Evolutionary conservation across 78 protist species (phyloP).

Genomic region (Emiliania huxleyi): DNA sequence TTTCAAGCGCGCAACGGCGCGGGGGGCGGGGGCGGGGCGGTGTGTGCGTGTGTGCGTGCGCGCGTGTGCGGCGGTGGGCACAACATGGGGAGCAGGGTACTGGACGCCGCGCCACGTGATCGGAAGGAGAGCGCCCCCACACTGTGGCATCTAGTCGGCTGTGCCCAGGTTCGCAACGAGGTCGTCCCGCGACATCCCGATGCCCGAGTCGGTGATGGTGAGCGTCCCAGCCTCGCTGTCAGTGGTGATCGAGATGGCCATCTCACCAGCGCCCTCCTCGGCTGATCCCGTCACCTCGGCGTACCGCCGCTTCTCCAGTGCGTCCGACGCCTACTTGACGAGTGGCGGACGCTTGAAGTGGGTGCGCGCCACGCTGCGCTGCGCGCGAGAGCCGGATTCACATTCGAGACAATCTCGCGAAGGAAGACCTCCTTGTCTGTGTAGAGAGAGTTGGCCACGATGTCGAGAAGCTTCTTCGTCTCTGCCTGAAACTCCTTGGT

Average conservation of each 20-base stretch:
- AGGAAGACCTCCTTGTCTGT: conserved; percentile 91
- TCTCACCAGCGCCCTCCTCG: not conserved
- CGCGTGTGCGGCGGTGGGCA: conserved; percentile 57
- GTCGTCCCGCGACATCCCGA: conserved; percentile 95
- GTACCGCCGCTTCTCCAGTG: conserved; percentile 82
- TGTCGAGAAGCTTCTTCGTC: conserved; percentile 89
- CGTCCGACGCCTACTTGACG: conserved; percentile 95
- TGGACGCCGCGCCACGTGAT: too few relatives aligned
- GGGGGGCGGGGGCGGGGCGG: too few relatives aligned
- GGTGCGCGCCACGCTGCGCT: too few relatives aligned
- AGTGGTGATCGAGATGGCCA: conserved; percentile 10
- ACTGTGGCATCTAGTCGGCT: too few relatives aligned
- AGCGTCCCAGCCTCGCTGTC: conserved; percentile 21
- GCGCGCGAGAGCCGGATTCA: too few relatives aligned
- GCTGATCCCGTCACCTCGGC: not conserved
- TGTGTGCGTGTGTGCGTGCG: not conserved
- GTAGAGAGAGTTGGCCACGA: conserved; percentile 90
- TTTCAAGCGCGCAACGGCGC: too few relatives aligned
- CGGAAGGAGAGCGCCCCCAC: too few relatives aligned
- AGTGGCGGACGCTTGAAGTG: too few relatives aligned
- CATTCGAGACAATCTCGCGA: conserved; percentile 91
- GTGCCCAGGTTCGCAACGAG: conserved; percentile 91
- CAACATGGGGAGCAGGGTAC: conserved; percentile 89
- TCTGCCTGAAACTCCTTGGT: conserved; percentile 86
- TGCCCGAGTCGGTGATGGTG: conserved; percentile 70